Conservation (phyloP, 2,329 filamentous ascomycete species). For the Aspergillus sp. region DNA sequence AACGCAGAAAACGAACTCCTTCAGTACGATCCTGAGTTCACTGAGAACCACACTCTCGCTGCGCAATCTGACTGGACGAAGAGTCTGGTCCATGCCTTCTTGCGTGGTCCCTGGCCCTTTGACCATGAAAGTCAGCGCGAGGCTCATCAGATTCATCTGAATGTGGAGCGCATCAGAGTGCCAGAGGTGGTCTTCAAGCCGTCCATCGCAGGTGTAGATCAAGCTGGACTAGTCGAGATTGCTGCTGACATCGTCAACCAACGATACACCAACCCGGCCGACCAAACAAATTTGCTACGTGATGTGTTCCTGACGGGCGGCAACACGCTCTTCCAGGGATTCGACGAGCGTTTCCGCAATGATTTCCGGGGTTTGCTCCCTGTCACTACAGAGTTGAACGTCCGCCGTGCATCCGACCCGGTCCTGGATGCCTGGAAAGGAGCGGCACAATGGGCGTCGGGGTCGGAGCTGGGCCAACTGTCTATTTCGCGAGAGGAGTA, state of each 20-base stretch:
- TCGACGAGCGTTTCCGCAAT: conserved; percentile 72
- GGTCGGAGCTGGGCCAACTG: conserved; percentile 55
- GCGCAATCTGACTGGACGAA: conserved; percentile 96
- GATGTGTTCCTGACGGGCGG: conserved; percentile 96
- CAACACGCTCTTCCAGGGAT: conserved; percentile 77
- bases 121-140: conserved; percentile 75
- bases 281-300: conserved; percentile 66
- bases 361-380: conserved; percentile 72
- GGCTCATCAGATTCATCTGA: conserved; percentile 85
- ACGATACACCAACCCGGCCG: conserved; percentile 56
- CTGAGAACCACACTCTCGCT: conserved; percentile 85
- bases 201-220: conserved; percentile 84
- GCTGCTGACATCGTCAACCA: conserved; percentile 84
- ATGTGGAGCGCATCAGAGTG: conserved; percentile 91
- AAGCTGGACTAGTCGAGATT: conserved; percentile 90
- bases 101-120: conserved; percentile 81
- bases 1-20: conserved; percentile 79
- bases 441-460: conserved; percentile 74
- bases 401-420: conserved; percentile 71
- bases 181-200: conserved; percentile 93
- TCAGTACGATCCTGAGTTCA: conserved; percentile 80
- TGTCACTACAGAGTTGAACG: conserved; percentile 59
- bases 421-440: conserved; percentile 90
- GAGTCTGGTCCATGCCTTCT: conserved; percentile 81
- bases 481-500: conserved; percentile 79